Base-by-base conservation (phyloP, 768 basidiomycete genomes). In the Termitomyces sp. region DNA sequence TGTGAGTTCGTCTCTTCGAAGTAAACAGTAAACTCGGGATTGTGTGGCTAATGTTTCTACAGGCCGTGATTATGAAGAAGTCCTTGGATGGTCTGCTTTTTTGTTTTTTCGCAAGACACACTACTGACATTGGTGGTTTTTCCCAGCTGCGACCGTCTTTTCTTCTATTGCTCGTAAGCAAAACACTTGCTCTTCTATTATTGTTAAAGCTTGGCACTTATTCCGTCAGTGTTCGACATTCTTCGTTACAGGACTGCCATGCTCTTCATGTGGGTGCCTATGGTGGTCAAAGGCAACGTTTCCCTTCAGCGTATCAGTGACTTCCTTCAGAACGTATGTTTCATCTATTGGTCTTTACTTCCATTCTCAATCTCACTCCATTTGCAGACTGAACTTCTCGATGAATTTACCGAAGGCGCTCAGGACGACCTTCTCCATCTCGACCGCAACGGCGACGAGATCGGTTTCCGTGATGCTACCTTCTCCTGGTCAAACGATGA, bases 261-360 rank as follows among this genome's bases (percentile, higher is more conserved):
- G 61, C 63, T 68, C 6, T 68, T 73, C 24, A 67, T 65, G 56
- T 67, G 63, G 37, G 50, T 72, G 14, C 67, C 68, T 27, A 43
- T 59, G 37, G 10, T 53, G 1, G 47, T 67, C 26, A 60, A 67
- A 70, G 84, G 78, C 50, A 84, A 84, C 66, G 87, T 91, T 3
- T 87, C 87, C 4, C 64, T 90, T 2, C 80, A 83, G 49, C 81
- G 89, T 67, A 58, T 79, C 5, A 59, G 71, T 24, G 68, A 75
- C 39, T 79, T 79, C 57, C 58, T 80, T 33, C 63, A 69, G 34
- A 67, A 74, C 18, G 77, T 77, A 43, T 7, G 65, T 45, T 45
- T 30, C 6, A 22, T 44, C 27, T 10, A 5, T 32, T 20, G 26
- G 10, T 36, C n/a, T 42, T 27, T 14, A 4, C 8, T 33, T 10